Evolutionary conservation across 495 filamentous ascomycete genomes (phyloP).

Genomic region (Geoglossum glabrum): DNA sequence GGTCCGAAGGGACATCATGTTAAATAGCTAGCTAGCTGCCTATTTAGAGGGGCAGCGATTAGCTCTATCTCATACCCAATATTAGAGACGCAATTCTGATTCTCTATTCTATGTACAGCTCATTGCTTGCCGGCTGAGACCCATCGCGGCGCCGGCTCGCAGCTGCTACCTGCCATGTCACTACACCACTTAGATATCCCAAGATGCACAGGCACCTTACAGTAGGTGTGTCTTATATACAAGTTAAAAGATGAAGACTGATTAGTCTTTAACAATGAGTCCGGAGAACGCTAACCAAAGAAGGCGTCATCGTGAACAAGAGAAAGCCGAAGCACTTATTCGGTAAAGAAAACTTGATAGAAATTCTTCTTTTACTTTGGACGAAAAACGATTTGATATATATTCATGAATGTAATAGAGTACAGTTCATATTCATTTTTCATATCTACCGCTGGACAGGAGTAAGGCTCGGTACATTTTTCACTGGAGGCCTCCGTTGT

Average conservation of each 20-base stretch:
- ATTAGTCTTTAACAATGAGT: background rate
- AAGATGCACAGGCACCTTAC: no score
- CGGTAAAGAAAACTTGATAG: conserved; percentile 2
- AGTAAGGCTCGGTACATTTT: conserved; percentile 1
- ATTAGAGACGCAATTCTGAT: no score
- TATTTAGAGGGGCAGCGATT: no score
- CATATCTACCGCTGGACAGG: conserved; percentile 3
- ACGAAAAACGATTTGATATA: conserved; percentile 1
- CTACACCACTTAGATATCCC: no score
- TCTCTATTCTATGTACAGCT: no score
- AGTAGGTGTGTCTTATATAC: background rate
- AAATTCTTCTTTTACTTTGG: conserved; percentile 1
- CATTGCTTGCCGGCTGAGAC: no score
- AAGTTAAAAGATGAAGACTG: background rate
- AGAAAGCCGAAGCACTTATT: conserved; percentile 3
- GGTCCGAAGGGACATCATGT: no score
- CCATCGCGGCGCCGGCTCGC: no score
- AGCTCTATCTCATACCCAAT: no score
- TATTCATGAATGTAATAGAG: background rate
- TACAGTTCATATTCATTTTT: conserved; percentile 3
- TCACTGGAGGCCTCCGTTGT: background rate
- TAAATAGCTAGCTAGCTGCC: no score
- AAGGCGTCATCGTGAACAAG: conserved; percentile 3
- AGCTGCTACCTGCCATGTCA: no score
- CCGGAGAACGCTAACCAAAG: background rate